These are phyloP conservation scores for Candida maltosa DNA, from an alignment of 805 yeast genomes.

Conservation along the genomic window DNA sequence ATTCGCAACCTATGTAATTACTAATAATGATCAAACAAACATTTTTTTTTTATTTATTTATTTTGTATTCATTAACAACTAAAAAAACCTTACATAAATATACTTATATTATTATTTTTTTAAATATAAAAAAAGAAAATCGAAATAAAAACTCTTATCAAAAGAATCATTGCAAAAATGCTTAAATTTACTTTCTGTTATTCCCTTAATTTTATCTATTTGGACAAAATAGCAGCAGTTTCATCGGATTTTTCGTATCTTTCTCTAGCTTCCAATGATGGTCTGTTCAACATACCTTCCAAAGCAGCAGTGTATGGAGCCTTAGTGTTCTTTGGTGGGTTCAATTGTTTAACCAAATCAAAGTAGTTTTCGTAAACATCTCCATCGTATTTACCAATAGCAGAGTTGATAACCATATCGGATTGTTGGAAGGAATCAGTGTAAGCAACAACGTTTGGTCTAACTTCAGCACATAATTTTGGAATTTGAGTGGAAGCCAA, in stretches of 20 bases:
- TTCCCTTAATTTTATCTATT: conserved; percentile 6
- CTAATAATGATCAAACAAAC: no score
- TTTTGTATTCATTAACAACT: no score
- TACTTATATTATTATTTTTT: background rate
- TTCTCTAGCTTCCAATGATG: conserved; percentile 32
- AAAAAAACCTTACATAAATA: no score
- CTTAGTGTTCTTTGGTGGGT: conserved; percentile 32
- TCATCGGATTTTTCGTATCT: conserved; percentile 35
- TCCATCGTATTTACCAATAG: conserved; percentile 42
- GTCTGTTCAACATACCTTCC: conserved; percentile 41
- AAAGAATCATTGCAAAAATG: background rate
- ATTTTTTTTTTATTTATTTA: no score
- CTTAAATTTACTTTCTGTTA: no score
- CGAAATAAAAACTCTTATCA: conserved; percentile 1
- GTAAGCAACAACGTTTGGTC: conserved; percentile 39
- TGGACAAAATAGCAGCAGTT: conserved; percentile 27
- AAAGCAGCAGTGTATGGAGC: conserved; percentile 39
- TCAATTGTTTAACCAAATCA: conserved; percentile 29
- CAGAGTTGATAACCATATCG: conserved; percentile 41
- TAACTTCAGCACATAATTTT: conserved; percentile 29
- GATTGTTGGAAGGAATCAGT: conserved; percentile 44
- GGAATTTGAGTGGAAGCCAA: conserved; percentile 26
- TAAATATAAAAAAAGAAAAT: conserved; percentile 1
- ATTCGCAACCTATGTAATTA: no score
- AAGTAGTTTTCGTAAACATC: conserved; percentile 43